Conservation (phyloP, 2,329 filamentous ascomycete genomes). For the Onygenales sp. region DNA sequence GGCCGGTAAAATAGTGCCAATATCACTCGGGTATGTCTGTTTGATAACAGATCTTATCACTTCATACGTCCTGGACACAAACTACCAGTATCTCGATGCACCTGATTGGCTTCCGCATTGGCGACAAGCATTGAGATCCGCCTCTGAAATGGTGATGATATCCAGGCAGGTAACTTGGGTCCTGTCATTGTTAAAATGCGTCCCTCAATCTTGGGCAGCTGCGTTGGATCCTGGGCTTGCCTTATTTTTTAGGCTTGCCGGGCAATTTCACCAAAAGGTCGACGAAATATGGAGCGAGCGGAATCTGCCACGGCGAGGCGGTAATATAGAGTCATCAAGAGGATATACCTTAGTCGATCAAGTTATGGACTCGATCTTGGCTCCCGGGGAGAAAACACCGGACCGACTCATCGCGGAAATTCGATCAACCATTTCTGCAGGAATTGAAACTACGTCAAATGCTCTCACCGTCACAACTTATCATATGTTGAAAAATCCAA, state of each 20-base stretch:
- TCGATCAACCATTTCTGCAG: slow-evolving; percentile 21
- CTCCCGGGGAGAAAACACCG: slow-evolving; percentile 26
- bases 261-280: not conserved
- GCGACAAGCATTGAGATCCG: slow-evolving; percentile 14
- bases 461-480: slow-evolving; percentile 12
- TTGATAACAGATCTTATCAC: slow-evolving; percentile 38
- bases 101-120: slow-evolving; percentile 22
- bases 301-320: not conserved
- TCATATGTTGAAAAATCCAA: slow-evolving; percentile 1
- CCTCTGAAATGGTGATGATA: slow-evolving; percentile 1
- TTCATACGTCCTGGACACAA: slow-evolving; percentile 29
- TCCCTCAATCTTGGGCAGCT: not conserved
- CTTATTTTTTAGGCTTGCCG: not conserved
- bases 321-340: not conserved
- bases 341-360: slow-evolving; percentile 23
- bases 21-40: slow-evolving; percentile 13
- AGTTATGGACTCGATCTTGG: slow-evolving; percentile 23
- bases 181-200: not conserved
- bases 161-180: slow-evolving; percentile 1
- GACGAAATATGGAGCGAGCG: not conserved
- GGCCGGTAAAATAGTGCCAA: slow-evolving; percentile 1
- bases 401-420: slow-evolving; percentile 24
- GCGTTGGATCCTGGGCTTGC: not conserved
- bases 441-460: slow-evolving; percentile 25
- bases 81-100: slow-evolving; percentile 22